Evolutionary conservation across 495 filamentous ascomycete genomes (phyloP).

Genomic region (Podospora conica): DNA sequence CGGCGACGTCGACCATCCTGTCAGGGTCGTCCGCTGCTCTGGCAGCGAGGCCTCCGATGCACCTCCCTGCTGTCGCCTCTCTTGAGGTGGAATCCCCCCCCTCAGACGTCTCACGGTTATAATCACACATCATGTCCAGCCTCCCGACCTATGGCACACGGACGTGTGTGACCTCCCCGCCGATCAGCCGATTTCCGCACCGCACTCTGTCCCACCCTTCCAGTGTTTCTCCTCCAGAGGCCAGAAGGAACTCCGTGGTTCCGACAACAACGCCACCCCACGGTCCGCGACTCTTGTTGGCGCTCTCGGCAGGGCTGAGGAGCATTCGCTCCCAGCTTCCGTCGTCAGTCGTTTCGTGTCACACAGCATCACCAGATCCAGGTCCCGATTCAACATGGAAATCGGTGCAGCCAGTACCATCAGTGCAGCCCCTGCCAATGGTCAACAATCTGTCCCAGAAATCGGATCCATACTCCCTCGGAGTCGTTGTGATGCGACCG

Average conservation of each 20-base stretch:
- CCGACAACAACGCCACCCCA: conserved; percentile 10
- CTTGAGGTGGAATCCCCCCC: not conserved
- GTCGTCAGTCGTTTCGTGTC: not conserved
- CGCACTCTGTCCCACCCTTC: conserved; percentile 15
- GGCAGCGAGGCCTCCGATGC: conserved; percentile 5
- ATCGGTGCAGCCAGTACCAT: not conserved
- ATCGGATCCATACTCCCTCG: too few relatives aligned
- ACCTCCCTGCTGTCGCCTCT: conserved; percentile 3
- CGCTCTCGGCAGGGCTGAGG: conserved; percentile 9
- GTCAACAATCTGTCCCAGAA: too few relatives aligned
- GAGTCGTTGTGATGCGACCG: too few relatives aligned
- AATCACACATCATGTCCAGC: not conserved
- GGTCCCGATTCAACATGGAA: not conserved
- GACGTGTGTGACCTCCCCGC: conserved; percentile 13
- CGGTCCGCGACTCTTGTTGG: conserved; percentile 10
- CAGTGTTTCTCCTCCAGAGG: too few relatives aligned
- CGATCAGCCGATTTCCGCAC: conserved; percentile 19
- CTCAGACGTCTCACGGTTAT: conserved; percentile 2
- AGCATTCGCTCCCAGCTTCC: conserved; percentile 2
- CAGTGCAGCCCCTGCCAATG: not conserved
- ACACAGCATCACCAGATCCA: not conserved
- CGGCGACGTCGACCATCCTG: conserved; percentile 1
- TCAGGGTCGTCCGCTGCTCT: not conserved
- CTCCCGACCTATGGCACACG: not conserved
- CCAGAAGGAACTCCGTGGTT: not conserved